These are phyloP conservation scores for Heterobasidion parviporum DNA, from an alignment of 1,284 basidiomycete species.

Conservation along the genomic window DNA sequence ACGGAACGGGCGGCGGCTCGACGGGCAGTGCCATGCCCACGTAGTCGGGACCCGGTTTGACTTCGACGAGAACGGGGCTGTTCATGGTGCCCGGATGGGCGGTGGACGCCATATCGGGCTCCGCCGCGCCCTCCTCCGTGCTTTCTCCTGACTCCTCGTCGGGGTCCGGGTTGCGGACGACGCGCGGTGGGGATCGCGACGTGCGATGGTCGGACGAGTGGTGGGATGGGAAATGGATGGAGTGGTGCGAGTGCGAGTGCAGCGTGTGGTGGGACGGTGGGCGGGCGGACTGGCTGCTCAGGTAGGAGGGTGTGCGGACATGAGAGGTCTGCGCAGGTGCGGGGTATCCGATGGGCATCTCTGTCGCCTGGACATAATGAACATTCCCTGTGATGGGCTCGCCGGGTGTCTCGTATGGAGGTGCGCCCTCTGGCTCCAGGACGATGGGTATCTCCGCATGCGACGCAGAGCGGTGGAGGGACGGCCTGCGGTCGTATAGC, in stretches of 20 bases:
- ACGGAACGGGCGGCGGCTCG: conserved; percentile 13
- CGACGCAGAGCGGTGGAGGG: background rate
- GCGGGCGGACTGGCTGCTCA: conserved; percentile 5
- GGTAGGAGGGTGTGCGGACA: conserved; percentile 4
- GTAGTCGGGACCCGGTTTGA: conserved; percentile 22
- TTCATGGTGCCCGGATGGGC: background rate
- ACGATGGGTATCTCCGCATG: background rate
- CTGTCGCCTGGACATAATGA: conserved; percentile 15
- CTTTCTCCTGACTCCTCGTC: conserved; percentile 2
- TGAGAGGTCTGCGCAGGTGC: conserved; percentile 1
- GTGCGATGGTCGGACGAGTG: conserved; percentile 5
- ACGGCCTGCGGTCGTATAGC: conserved; percentile 10
- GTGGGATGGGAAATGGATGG: conserved; percentile 6
- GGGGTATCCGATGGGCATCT: conserved; percentile 12
- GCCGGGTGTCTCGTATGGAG: conserved; percentile 17
- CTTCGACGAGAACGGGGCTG: conserved; percentile 17
- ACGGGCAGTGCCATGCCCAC: conserved; percentile 19
- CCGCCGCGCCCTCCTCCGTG: background rate
- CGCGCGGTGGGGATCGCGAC: conserved; percentile 8
- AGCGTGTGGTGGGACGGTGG: conserved; percentile 4
- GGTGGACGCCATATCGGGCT: conserved; percentile 4
- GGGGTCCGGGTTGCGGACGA: conserved; percentile 13
- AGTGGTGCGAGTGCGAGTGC: conserved; percentile 9
- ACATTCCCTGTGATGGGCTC: conserved; percentile 14
- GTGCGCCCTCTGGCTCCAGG: conserved; percentile 9